Base-by-base conservation (phyloP, 768 basidiomycete genomes). In the Lentinula edodes region DNA sequence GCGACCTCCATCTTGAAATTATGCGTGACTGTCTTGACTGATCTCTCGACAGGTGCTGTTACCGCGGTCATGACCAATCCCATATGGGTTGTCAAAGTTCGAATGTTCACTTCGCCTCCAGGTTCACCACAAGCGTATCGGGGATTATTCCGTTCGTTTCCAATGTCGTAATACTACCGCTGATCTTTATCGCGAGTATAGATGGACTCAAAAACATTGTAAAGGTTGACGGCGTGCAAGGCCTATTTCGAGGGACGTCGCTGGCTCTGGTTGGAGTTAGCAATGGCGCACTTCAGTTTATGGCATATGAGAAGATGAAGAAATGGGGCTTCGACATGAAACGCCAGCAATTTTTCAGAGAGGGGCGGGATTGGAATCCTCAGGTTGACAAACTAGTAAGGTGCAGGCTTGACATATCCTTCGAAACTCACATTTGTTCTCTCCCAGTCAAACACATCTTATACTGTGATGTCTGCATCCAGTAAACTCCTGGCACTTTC, bases 51-150 rank as follows among this genome's bases (percentile, higher is more conserved):
- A 98, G 96, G 96, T 77, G 91, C 95, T 12, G 87, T 86, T 16
- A 97, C 95, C 3, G 95, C 97, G 0, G 77, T 98, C 68, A 82
- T 97, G 70, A 99, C 96, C 6, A 98, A 99, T 73, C 97, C 96
- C 0, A 86, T 98, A 66, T 98, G 96, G 96, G 90, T 98, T 13
- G 90, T 98, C 60, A 91, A 96, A 77, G 95, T 97, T 8, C 86
- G 97, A 62, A 95, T 98, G 87, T 99, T 97, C 70, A 93, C 95
- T 1, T 89, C 94, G 0, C 76, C 76, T 9, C 72, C 82, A 34
- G 80, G 83, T 60, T 84, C 88, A 45, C 85, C 90, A 8, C 77
- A 72, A 2, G 86, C 93, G 1, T 98, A 98, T 73, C 84, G 86
- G 16, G 86, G 89, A 8, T 78, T 95, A 61, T 89, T 84, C 84